These are phyloP conservation scores for Phytopythium boreale DNA, from an alignment of 352 stramenopile genomes.

Conservation along the genomic window DNA sequence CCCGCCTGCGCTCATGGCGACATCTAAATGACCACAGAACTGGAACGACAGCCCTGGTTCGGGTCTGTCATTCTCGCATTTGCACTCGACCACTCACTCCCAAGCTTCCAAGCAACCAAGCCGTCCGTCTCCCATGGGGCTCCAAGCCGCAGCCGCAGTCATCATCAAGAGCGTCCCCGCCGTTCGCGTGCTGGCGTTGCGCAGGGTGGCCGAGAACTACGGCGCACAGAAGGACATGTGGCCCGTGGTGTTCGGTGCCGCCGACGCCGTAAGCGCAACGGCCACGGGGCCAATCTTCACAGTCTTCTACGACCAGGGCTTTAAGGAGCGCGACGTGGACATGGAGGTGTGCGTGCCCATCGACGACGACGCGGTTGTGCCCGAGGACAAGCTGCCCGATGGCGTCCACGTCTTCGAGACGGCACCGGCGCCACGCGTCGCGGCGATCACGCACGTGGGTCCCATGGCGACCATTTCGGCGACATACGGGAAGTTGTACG, in stretches of 20 bases:
- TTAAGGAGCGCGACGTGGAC: conserved; percentile 43
- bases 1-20: no score
- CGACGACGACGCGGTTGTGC: conserved; percentile 7
- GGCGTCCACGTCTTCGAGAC: conserved; percentile 23
- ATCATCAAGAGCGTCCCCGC: conserved; percentile 20
- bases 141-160: background rate
- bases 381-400: conserved; percentile 4
- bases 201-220: conserved; percentile 31
- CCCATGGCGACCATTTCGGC: conserved; percentile 19
- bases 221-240: conserved; percentile 29
- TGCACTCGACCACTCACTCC: background rate
- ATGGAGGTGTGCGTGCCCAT: conserved; percentile 51
- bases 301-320: conserved; percentile 35
- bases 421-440: conserved; percentile 19
- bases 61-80: background rate
- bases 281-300: conserved; percentile 28
- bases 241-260: conserved; percentile 22
- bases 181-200: conserved; percentile 23
- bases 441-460: conserved; percentile 32
- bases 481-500: conserved; percentile 34
- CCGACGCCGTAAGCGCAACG: conserved; percentile 14
- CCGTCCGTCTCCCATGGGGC: background rate
- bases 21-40: no score
- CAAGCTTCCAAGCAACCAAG: background rate
- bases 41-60: no score